phyloP scores from a whole-genome alignment of 2,329 filamentous ascomycete genomes.

The Cordyceps pruinosa region DNA sequence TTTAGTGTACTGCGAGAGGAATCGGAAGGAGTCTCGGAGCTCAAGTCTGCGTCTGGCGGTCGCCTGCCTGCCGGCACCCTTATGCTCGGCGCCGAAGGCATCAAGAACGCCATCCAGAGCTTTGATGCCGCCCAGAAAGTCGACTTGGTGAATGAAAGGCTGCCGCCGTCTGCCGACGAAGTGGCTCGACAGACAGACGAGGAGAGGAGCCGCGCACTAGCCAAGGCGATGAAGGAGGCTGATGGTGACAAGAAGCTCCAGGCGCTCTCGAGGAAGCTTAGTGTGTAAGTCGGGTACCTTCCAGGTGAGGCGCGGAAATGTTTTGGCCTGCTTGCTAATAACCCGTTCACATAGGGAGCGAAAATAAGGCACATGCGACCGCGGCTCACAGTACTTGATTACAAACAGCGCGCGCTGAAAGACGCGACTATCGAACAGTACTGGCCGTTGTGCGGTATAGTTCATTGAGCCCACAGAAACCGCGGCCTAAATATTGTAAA shows the following conservation, averaged over 20 bases:
- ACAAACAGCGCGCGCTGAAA: neutral
- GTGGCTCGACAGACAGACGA: constrained; percentile 76
- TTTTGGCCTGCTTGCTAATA: neutral
- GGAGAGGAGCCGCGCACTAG: constrained; percentile 73
- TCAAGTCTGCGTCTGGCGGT: constrained; percentile 93
- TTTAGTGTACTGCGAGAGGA: constrained; percentile 98
- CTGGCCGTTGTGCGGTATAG: neutral
- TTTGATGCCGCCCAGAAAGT: constrained; percentile 97
- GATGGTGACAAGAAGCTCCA: constrained; percentile 87
- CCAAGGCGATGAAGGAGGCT: constrained; percentile 79
- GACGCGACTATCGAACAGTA: neutral
- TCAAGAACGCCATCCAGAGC: constrained; percentile 94
- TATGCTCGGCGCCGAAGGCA: constrained; percentile 96
- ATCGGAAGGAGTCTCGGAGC: constrained; percentile 90
- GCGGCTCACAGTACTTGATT: neutral
- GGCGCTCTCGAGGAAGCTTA: constrained; percentile 81
- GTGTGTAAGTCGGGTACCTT: constrained; percentile 65
- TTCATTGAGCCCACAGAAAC: too few relatives aligned
- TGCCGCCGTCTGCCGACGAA: constrained; percentile 89
- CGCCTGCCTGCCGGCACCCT: constrained; percentile 89
- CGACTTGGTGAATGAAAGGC: constrained; percentile 89
- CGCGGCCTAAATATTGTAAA: neutral
- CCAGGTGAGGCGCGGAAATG: neutral
- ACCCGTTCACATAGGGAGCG: neutral
- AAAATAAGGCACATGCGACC: neutral